Percentiles rank a stretch among this genome's conserved stretches.
These are phyloP conservation scores for Aspergillus hancockii DNA, from an alignment of 495 filamentous ascomycete species.

Conservation along the genomic window DNA sequence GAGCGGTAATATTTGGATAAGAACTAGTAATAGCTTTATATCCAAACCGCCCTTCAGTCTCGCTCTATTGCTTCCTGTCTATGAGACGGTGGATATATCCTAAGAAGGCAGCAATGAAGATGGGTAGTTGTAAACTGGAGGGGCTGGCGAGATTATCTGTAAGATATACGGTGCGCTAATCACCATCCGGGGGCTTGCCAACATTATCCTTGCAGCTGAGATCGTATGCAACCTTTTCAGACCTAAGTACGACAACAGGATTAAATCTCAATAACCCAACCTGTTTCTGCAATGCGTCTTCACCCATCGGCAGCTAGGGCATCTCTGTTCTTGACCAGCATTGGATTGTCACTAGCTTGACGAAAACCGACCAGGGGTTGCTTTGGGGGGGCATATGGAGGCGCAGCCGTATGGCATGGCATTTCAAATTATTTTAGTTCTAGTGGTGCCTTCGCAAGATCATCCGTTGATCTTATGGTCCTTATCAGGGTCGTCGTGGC, in stretches of 20 bases:
- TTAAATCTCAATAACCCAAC: background rate
- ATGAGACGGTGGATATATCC: too few relatives aligned
- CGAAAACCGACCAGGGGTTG: background rate
- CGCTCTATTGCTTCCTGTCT: too few relatives aligned
- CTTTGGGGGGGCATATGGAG: background rate
- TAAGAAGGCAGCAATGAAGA: too few relatives aligned
- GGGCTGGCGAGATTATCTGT: too few relatives aligned
- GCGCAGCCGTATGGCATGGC: background rate
- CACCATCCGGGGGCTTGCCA: too few relatives aligned
- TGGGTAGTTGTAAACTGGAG: too few relatives aligned
- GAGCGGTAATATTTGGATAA: too few relatives aligned
- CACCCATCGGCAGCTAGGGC: background rate
- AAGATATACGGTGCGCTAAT: too few relatives aligned
- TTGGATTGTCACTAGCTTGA: background rate
- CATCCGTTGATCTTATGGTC: background rate
- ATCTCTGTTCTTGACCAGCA: background rate
- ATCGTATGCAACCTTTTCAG: background rate
- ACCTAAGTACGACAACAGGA: background rate
- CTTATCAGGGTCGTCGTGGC: slow-evolving; percentile 33
- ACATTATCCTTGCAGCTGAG: background rate
- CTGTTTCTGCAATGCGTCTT: background rate
- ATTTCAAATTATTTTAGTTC: background rate
- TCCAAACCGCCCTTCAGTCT: too few relatives aligned
- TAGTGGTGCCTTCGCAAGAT: background rate
- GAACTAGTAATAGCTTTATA: too few relatives aligned